These are phyloP conservation scores for Zoysia matrella DNA, from an alignment of 202 grass and related monocot species.

Conservation along the genomic window DNA sequence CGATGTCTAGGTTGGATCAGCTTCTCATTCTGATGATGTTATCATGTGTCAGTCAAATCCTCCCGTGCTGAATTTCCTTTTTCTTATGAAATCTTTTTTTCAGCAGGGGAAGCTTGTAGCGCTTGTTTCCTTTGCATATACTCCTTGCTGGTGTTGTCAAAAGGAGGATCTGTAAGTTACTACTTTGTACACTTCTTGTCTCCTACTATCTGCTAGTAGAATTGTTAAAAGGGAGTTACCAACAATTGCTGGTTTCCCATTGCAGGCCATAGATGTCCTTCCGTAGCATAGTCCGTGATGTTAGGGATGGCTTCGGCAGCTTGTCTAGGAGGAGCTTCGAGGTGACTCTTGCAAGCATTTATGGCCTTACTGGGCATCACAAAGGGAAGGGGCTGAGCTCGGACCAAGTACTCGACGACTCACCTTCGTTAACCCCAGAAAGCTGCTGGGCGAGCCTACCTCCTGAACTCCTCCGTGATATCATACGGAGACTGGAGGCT, in stretches of 20 bases:
- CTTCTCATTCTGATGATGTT: constrained; percentile 11
- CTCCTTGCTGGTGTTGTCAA: background rate
- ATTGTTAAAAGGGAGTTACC: background rate
- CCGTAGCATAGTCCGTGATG: constrained; percentile 68
- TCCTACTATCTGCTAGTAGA: background rate
- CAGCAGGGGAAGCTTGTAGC: constrained; percentile 42
- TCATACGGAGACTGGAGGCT: constrained; percentile 79
- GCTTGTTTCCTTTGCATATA: constrained; percentile 14
- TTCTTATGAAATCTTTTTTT: constrained; percentile 24
- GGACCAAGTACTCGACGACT: constrained; percentile 67
- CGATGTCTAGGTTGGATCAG: constrained; percentile 34
- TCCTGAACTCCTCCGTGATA: constrained; percentile 87
- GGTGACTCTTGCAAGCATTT: constrained; percentile 74
- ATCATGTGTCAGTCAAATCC: constrained; percentile 19
- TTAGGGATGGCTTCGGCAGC: constrained; percentile 87
- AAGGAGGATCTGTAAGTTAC: constrained; percentile 20
- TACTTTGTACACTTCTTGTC: background rate
- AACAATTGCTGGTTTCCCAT: constrained; percentile 15
- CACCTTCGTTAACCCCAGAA: constrained; percentile 58
- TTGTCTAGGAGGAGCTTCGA: constrained; percentile 91
- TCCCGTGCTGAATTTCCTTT: constrained; percentile 16
- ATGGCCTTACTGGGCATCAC: constrained; percentile 70
- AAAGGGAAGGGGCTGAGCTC: constrained; percentile 70
- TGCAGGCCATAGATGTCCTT: constrained; percentile 17
- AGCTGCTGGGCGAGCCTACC: constrained; percentile 87